These are phyloP conservation scores for Naumovozyma dairenensis DNA, from an alignment of 805 yeast genomes.

Conservation along the genomic window DNA sequence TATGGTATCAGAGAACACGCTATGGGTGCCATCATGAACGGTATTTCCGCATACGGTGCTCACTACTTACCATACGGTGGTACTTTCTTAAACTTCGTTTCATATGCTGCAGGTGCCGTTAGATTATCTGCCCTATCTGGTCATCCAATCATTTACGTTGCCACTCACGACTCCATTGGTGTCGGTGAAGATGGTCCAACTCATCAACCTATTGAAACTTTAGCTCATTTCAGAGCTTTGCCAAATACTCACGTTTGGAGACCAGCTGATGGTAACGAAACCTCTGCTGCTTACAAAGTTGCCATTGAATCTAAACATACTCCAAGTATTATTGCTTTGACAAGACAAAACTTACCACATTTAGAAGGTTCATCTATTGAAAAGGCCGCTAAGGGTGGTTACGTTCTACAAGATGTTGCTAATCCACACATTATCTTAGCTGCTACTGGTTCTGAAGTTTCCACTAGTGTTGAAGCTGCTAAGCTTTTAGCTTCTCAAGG, in stretches of 20 bases:
- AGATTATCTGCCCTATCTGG: slow-evolving; percentile 78
- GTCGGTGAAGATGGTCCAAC: slow-evolving; percentile 92
- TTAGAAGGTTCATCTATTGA: slow-evolving; percentile 86
- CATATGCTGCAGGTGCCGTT: slow-evolving; percentile 79
- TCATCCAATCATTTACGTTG: slow-evolving; percentile 78
- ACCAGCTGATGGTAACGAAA: slow-evolving; percentile 90
- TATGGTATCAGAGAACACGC: slow-evolving; percentile 99
- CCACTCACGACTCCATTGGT: slow-evolving; percentile 86
- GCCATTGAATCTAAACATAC: slow-evolving; percentile 54
- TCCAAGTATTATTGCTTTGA: slow-evolving; percentile 65
- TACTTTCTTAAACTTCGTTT: slow-evolving; percentile 90
- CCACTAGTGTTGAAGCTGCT: slow-evolving; percentile 72
- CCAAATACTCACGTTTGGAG: slow-evolving; percentile 84
- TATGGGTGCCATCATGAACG: slow-evolving; percentile 97
- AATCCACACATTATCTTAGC: slow-evolving; percentile 65
- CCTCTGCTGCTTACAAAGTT: slow-evolving; percentile 68
- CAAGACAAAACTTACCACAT: slow-evolving; percentile 88
- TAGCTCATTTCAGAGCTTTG: slow-evolving; percentile 76
- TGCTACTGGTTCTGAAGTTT: slow-evolving; percentile 89
- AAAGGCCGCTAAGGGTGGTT: slow-evolving; percentile 93
- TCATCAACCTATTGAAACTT: slow-evolving; percentile 84
- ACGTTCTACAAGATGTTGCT: slow-evolving; percentile 51
- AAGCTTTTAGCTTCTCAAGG: slow-evolving; percentile 58
- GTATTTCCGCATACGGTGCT: slow-evolving; percentile 83
- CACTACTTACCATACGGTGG: slow-evolving; percentile 90